Evolutionary conservation across 2,329 filamentous ascomycete genomes (phyloP).

Genomic region (Cercospora sp.): DNA sequence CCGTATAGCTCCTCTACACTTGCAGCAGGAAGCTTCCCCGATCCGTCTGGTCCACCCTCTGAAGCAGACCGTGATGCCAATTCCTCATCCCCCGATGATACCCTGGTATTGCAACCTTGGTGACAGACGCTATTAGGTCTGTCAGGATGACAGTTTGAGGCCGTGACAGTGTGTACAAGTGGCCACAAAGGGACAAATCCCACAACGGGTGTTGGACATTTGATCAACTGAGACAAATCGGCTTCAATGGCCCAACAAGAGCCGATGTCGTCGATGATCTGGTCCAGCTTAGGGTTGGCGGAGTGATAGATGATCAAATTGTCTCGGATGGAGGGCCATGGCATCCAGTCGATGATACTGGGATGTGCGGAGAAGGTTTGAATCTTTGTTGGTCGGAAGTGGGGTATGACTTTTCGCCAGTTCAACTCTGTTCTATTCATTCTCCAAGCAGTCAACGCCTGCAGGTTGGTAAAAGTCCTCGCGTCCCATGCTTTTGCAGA

Average conservation of each 20-base stretch:
- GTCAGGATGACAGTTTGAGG: neutral
- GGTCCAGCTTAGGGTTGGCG: constrained; percentile 1
- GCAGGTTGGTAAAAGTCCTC: neutral
- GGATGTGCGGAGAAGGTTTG: neutral
- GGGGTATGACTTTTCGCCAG: neutral
- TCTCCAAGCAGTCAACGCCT: neutral
- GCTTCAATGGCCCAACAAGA: neutral
- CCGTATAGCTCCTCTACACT: neutral
- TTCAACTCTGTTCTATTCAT: neutral
- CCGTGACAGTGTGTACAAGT: neutral
- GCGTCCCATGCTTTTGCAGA: neutral
- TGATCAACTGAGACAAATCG: neutral
- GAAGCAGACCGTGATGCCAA: neutral
- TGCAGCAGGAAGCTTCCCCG: neutral
- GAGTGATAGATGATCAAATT: neutral
- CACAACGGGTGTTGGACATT: neutral
- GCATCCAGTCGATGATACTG: neutral
- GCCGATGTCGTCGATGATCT: neutral
- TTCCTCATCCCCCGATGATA: neutral
- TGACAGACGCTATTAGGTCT: neutral
- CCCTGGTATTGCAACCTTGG: neutral
- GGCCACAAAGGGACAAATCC: neutral
- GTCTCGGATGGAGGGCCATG: constrained; percentile 2
- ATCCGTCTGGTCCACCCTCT: neutral
- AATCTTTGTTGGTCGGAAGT: neutral